Percentiles rank a stretch among this genome's conserved stretches.
Evolutionary conservation across 2,329 filamentous ascomycete genomes (phyloP).

Genomic region (Colletotrichum orbiculare): DNA sequence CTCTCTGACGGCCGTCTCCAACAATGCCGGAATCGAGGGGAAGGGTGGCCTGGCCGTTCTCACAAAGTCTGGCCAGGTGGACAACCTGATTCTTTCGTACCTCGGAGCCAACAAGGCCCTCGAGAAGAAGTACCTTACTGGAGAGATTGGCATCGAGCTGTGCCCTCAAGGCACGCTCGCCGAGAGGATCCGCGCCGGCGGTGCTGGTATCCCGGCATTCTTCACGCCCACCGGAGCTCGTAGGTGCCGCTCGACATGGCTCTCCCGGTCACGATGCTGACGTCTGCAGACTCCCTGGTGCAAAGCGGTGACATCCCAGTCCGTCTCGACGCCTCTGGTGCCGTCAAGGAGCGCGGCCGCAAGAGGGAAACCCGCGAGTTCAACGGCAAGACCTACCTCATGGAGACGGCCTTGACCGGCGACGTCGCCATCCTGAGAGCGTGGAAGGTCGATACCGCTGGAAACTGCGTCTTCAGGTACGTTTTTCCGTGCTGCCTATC

Average conservation of each 20-base stretch:
- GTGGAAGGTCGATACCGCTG: constrained; percentile 79
- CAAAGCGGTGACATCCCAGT: constrained; percentile 76
- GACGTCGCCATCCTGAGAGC: constrained; percentile 83
- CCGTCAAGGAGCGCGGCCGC: constrained; percentile 71
- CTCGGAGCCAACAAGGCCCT: constrained; percentile 82
- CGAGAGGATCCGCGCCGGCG: constrained; percentile 77
- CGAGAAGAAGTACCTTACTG: constrained; percentile 79
- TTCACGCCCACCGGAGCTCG: constrained; percentile 80
- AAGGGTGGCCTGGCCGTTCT: constrained; percentile 76
- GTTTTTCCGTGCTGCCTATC: constrained; percentile 25
- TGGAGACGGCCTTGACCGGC: constrained; percentile 81
- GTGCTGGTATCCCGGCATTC: constrained; percentile 83
- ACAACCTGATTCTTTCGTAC: constrained; percentile 79
- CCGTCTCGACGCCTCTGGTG: constrained; percentile 68
- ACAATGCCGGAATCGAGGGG: constrained; percentile 80
- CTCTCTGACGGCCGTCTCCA: constrained; percentile 80
- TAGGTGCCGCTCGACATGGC: constrained; percentile 45
- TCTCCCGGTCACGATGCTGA: background rate
- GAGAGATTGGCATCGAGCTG: constrained; percentile 79
- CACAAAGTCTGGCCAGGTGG: constrained; percentile 75
- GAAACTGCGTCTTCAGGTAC: constrained; percentile 82
- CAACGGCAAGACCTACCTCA: constrained; percentile 76
- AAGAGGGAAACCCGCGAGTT: constrained; percentile 79
- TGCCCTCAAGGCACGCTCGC: constrained; percentile 82
- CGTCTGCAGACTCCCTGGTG: constrained; percentile 66